Base-by-base conservation (phyloP, 169 alveolate species). In the Plasmodium vinckei region DNA sequence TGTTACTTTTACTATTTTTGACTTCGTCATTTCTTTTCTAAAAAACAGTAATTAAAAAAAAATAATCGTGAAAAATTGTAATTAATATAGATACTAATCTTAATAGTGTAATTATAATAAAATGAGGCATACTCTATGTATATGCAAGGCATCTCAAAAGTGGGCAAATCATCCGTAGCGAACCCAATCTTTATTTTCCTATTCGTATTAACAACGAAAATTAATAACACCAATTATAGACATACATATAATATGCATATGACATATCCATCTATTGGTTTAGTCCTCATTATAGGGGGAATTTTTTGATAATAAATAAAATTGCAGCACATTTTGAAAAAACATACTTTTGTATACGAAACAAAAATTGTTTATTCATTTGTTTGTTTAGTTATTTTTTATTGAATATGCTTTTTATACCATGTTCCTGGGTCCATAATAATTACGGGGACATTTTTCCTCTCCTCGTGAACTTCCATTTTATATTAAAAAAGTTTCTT, bases 381-480 rank as follows among this genome's bases (percentile, higher is more conserved):
- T 75, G 68, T 60, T 73, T 44, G 19, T 67, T 39, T 49, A 17
- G 57, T 27, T 13, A 33, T 23, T 63, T 70, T 9, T 42, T 9
- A 1, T 19, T 60, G 47, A 65, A 69, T 33, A 33, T 33, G 1
- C 42, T 33, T 33, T 33, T 33, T 33, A 33, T 33, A 33, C 91
- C 91, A 86, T n/a, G 91, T 44, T 25, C 91, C 91, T 2, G 91
- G 91, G 49, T 86, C 91, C 63, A 86, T 59, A 49, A 86, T 68
- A 42, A 86, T 64, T 9, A 86, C 46, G 9, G 91, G 91, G 7
- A 54, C 49, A 53, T 15, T 9, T 56, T 86, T 87, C 54, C 71
- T 72, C n/a, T 53, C 53, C 64, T 19, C 79, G 44, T 51, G 87
- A 61, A 9, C 2, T 46, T 86, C 69, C 86, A 82, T 77, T 72